Base-by-base conservation (phyloP, 371 early-diverging fungal genomes). In the Mortierella sp. region DNA sequence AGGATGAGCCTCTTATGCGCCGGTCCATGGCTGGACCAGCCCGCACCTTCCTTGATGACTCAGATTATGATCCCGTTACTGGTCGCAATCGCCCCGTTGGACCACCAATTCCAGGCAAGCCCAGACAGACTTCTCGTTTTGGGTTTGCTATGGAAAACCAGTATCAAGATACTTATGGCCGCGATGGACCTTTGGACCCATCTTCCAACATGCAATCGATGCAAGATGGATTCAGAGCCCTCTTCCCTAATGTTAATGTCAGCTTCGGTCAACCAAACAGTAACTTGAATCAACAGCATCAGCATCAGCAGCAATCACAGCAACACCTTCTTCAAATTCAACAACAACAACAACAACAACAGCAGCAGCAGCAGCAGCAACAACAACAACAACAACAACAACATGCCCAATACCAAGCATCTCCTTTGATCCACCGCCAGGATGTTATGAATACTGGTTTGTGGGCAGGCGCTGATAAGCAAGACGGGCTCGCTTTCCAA, bases 181-280 rank as follows among this genome's bases (percentile, higher is more conserved):
- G 61, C 8, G 82, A 70, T 10, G 69, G 62, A 36, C 74, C 62
- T 11, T 53, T 71, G 21, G 74, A 78, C 16, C 68, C 78, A 43
- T 69, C 74, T 21, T 58, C 76, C 43, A 80, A 80, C 21, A 72
- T 86, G 41, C 83, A 78, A 63, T 84, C 84, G 33, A 87, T 87
- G 84, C 86, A 88, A 57, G 90, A 93, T 32, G 89, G 90, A 41
- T 86, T 93, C 63, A 83, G 92, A 57, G 90, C 92, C 3, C 63
- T 93, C 50, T 86, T 93, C 64, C 93, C 93, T 40, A 91, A 93
- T 80, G 90, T 91, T 36, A 92, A 91, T 83, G 88, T 92, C 58
- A 92, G 91, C 36, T 92, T 92, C 76, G 88, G 89, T 15, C 84
- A 84, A 61, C 74, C 59, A 63, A 62, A 63, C 76, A 32, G 41